A percentile compares a stretch with the other conserved stretches of the same genome.
Conservation (phyloP, 1,139 yeast species). For the Yamadazyma triangularis region DNA sequence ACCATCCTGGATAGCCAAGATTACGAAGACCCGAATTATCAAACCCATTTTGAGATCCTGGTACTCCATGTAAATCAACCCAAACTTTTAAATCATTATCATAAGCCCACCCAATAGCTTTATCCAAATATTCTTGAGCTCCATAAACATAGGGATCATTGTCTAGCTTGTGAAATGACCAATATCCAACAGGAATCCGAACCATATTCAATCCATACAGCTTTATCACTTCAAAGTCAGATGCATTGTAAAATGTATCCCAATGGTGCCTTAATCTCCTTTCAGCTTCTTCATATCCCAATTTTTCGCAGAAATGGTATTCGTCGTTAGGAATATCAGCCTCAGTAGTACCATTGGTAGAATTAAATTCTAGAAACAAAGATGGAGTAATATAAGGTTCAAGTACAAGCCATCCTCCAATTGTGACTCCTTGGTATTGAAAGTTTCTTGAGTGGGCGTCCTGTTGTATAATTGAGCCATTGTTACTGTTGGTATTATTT, state of each 20-base stretch:
- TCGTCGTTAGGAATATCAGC: slow-evolving; percentile 75
- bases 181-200: slow-evolving; percentile 90
- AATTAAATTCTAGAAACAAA: slow-evolving; percentile 50
- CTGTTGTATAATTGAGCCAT: slow-evolving; percentile 3
- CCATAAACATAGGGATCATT: slow-evolving; percentile 89
- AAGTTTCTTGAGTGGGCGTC: slow-evolving; percentile 10
- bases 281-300: slow-evolving; percentile 60
- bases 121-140: slow-evolving; percentile 67
- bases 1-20: slow-evolving; percentile 38
- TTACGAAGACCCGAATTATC: slow-evolving; percentile 91
- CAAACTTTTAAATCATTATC: slow-evolving; percentile 66
- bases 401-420: slow-evolving; percentile 90
- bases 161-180: slow-evolving; percentile 72
- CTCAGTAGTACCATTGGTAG: slow-evolving; percentile 24
- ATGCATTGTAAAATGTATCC: slow-evolving; percentile 71
- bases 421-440: slow-evolving; percentile 61
- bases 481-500: background rate
- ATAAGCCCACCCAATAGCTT: slow-evolving; percentile 74
- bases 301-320: slow-evolving; percentile 58
- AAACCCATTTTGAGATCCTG: slow-evolving; percentile 95
- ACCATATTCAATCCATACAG: slow-evolving; percentile 75
- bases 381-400: slow-evolving; percentile 87
- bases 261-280: slow-evolving; percentile 64
- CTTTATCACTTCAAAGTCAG: slow-evolving; percentile 62
- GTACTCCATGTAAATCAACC: slow-evolving; percentile 93